phyloP scores from a whole-genome alignment of 306 rosid genomes.

The Fragaria nilgerrensis region DNA sequence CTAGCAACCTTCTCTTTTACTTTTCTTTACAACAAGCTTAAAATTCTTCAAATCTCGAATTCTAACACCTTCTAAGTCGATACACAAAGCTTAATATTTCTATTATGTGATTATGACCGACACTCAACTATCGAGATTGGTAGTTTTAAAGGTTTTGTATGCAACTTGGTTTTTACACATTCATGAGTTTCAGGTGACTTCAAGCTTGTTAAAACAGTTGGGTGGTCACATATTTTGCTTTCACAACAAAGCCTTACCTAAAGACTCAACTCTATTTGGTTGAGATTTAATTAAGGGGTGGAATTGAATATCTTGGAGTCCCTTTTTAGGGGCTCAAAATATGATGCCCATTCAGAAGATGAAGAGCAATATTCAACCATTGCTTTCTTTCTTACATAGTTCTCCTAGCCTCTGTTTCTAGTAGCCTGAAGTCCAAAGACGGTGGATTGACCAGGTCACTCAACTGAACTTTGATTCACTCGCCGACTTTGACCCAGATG shows the following conservation, averaged over 20 bases:
- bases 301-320: not conserved
- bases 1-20: not conserved
- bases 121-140: not conserved
- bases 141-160: not conserved
- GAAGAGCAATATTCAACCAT: slow-evolving; percentile 8
- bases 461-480: slow-evolving; percentile 13
- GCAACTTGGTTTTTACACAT: not conserved
- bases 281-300: not conserved
- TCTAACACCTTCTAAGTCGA: not conserved
- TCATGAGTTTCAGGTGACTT: slow-evolving; percentile 8
- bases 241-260: slow-evolving; percentile 9
- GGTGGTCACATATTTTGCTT: not conserved
- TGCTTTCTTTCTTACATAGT: not conserved
- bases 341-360: not conserved
- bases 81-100: not conserved
- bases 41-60: not conserved
- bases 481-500: slow-evolving; percentile 39
- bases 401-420: not conserved
- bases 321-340: slow-evolving; percentile 14
- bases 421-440: slow-evolving; percentile 17
- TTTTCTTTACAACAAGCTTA: not conserved
- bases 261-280: not conserved
- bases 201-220: not conserved
- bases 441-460: slow-evolving; percentile 42
- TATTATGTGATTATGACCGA: not conserved